Evolutionary conservation across 2,329 filamentous ascomycete species (phyloP), one percentile per base, ranked within the genome.

Genomic region (Madurella fahalii): DNA sequence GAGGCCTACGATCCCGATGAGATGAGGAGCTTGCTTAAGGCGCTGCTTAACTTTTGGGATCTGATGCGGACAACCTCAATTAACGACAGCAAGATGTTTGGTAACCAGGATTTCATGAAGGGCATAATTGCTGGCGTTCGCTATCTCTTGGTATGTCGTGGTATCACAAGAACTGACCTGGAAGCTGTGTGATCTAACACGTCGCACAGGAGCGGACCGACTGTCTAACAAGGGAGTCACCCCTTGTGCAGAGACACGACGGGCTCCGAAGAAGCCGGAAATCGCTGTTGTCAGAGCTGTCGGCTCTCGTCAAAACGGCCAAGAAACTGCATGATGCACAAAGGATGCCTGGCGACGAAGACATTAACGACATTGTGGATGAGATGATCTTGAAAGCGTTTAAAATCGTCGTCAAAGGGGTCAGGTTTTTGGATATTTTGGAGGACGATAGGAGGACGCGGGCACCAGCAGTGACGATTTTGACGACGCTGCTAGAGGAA

Each of bases 301-400:
- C 93, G 1, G 83, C 87, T 2, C 76, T 99, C 42, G 92, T 97
- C 5, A 95, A 95, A 71, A 87, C 87, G 1, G 89, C 90, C 16
- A 96, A 96, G 72, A 81, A 83, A 47, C 75, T 99, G 60, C 90
- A 93, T 69, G 90, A 92, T 64, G 78, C 83, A 59, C 84, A 89
- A 54, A 78, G 75, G 56, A 61, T 71, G 41, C 61, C 72, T 0
- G 70, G 74, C 13, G 74, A 78, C 0, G 68, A 73, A 0, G 80
- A 83, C 44, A 77, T 87, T 12, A 90, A 90, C 64, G 83, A 88
- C 63, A 82, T 93, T 54, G 82, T 96, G 54, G 93, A 97, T 66
- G 89, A 96, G 68, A 90, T 97, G 82, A 88, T 97, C 20, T 75
- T 95, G 50, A 94, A 92, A 69, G 92, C 92, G 0, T 97, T 96